Conservation (phyloP, 106 monocot species). For the Apostasia ramifera region DNA sequence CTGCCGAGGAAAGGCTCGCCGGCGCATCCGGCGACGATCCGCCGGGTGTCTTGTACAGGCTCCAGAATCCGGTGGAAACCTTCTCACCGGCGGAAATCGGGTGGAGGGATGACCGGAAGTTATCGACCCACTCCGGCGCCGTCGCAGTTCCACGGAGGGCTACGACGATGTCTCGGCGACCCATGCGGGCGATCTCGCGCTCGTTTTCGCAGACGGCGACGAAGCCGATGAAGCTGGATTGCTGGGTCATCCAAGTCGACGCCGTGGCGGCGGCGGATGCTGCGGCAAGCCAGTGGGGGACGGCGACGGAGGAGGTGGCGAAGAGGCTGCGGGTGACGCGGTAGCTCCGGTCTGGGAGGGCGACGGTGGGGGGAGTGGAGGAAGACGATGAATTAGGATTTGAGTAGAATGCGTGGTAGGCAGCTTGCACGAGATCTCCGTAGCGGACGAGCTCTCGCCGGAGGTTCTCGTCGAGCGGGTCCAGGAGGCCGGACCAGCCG, state of each 20-base stretch:
- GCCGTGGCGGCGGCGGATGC: constrained; percentile 7
- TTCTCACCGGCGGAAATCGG: constrained; percentile 11
- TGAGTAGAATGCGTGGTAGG: constrained; percentile 69
- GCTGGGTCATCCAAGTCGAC: constrained; percentile 30
- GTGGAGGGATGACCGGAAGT: constrained; percentile 38
- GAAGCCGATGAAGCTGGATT: constrained; percentile 57
- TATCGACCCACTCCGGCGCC: constrained; percentile 64
- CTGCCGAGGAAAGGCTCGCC: constrained; percentile 36
- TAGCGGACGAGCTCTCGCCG: constrained; percentile 81
- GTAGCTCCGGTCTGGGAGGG: constrained; percentile 51
- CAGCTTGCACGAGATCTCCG: constrained; percentile 67
- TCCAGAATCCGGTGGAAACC: constrained; percentile 64
- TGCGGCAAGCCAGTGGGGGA: constrained; percentile 31
- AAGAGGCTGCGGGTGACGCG: constrained; percentile 45
- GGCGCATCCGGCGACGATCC: neutral
- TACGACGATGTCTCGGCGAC: constrained; percentile 66
- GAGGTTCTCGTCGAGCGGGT: constrained; percentile 70
- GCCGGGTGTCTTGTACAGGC: constrained; percentile 53
- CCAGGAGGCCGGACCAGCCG: constrained; percentile 67
- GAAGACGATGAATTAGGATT: constrained; percentile 9
- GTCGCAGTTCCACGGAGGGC: constrained; percentile 64
- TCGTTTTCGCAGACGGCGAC: constrained; percentile 63
- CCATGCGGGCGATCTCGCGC: constrained; percentile 49
- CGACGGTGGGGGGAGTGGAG: constrained; percentile 11
- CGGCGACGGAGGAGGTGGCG: constrained; percentile 60